Base-by-base conservation (phyloP, 1,284 basidiomycete genomes). In the Melampsora larici-populina region DNA sequence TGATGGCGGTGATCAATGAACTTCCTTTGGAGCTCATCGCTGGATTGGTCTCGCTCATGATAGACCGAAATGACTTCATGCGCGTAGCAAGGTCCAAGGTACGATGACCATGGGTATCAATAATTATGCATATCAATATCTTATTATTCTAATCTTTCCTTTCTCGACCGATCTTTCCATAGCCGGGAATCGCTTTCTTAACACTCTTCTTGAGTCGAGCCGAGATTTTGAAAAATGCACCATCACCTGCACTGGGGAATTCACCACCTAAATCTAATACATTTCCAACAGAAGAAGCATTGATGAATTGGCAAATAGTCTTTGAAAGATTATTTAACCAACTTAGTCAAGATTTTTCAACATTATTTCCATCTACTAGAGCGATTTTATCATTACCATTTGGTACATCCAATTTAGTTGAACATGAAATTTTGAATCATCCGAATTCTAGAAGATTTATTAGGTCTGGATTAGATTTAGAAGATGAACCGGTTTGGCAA, bases 181-280 rank as follows among this genome's bases (percentile, higher is more conserved):
- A 97, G 90, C 94, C 97, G 71, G 97, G 96, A 46, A 87, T 98
- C 36, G 93, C 94, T 9, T 88, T 99, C 71, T 87, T 98, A 79
- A 99, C 95, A 0, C 87, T 97, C 69, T 91, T 99, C 83, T 86
- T 99, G 78, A 95, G 92, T 79, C 90, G 94, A 62, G 95, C 94
- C 15, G 94, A 96, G 84, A 88, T 92, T 33, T 89, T 99, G 81
- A 92, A 93, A 82, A 91, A 95, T 81, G 88, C 86, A 21, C 86
- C 89, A 79, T 85, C 85, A 7, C 86, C 86, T 60, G 49, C 73
- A 18, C 80, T 80, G 2, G 80, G 80, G 29, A 71, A 81, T 1
- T 60, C 62, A 40, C 40, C 48, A 24, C 49, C 51, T 15, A 29
- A 29, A 24, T 24, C 55, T 18, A 60, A 11, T 24, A 24, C 55